Evolutionary conservation across 192 early-diverging fungal species (phyloP), one percentile per base, ranked within the genome.

Genomic region (Umbelopsis ramanniana): DNA sequence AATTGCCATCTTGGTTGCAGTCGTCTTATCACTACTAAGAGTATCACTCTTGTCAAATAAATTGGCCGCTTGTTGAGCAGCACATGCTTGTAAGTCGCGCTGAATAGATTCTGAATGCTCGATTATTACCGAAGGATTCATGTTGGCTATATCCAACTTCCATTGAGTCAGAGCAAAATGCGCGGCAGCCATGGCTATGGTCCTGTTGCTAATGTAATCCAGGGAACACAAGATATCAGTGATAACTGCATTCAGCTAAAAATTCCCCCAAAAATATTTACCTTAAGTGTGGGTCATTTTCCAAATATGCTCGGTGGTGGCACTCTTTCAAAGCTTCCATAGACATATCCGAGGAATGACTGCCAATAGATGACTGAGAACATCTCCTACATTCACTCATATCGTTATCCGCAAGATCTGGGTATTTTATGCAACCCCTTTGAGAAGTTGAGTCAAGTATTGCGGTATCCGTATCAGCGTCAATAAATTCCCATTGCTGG

Each of bases 401-500:
- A n/a, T 35, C 19, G 14, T 38, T 26, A 38, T 43, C 6, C 40
- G 6, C 40, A 7, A 43, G 11, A 43, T 63, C 57, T 29, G 0
- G 4, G 19, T 14, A 29, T 37, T 17, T 37, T 19, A 17, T 26
- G 19, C 5, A 38, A n/a, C 26, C 37, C 33, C 26, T 33, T 63
- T 3, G 33, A 15, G 0, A 35, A 35, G 33, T 19, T 50, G 33
- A 3, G 0, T 37, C 57, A 1, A 0, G 35, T 0, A 29, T 17
- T 3, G 8, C 0, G 6, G 2, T 5, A 19, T 11, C 2, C 10
- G n/a, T 37, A 35, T 37, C 37, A 47, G 17, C 48, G 29, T 54
- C 45, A 47, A 54, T 24, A 23, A 74, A 60, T 43, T 38, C 48
- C 68, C 72, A 74, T 19, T 54, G 29, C 37, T 70, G 72, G n/a